Base-by-base conservation (phyloP, 352 stramenopile genomes). In the Phytophthora agathidicida region DNA sequence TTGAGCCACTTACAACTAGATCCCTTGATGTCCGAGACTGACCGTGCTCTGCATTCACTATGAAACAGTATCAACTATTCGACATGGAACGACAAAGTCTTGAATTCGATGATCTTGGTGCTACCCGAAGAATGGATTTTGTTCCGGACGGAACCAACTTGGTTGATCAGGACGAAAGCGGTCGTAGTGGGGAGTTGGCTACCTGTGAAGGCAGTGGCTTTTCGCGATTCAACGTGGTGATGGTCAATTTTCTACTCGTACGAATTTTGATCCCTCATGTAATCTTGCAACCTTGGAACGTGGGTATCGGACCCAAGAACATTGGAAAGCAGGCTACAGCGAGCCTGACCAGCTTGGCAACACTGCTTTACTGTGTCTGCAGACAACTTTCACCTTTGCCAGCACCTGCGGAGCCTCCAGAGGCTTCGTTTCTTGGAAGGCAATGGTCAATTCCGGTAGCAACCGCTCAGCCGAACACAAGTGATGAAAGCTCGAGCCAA, bases 221-320 rank as follows among this genome's bases (percentile, higher is more conserved):
- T 28, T 60, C 71, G 7, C 72, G 74, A 2, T 85, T 82, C 50
- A 66, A 88, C 49, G 41, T 92, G 3, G 62, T 91, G 13, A 24
- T 86, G 17, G 44, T 86, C 44, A 89, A 88, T 50, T 89, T 93
- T 31, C 23, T 93, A 24, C 54, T 86, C 16, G 45, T 88, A 2
- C 76, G 79, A 2, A 71, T 91, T 13, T 33, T 91, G 47, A 81
- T 91, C 38, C 75, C 80, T 10, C 61, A 85, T 28, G 58, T 91
- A 10, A 48, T 93, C 5, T 47, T 89, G 30, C 60, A 73, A 28
- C 80, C 80, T 14, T 85, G 75, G 68, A 67, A 68, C 27, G 60
- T 71, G 0, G 78, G 72, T 6, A 73, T 90, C 28, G 63, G 75
- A 10, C 22, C 52, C 13, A 47, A 50, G 6, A 60, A 43, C 22